phyloP scores from a whole-genome alignment of 805 yeast species.

The Spathaspora girioi region DNA sequence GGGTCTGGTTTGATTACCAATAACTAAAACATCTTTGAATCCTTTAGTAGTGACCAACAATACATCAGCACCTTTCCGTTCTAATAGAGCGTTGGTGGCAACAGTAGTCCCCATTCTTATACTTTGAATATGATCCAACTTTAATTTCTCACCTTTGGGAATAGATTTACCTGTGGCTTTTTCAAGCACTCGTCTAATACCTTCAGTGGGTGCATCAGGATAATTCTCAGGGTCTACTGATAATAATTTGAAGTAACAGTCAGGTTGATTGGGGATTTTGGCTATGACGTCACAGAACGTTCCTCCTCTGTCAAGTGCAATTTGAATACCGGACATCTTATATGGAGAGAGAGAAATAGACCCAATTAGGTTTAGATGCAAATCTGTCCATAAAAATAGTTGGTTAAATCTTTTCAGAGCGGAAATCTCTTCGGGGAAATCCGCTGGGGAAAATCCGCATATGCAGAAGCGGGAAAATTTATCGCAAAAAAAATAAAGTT shows the following conservation, averaged over 20 bases:
- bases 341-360: not conserved
- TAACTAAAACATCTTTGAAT: conserved; percentile 72
- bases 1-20: conserved; percentile 93
- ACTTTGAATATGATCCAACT: conserved; percentile 58
- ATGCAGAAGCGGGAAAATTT: too few species aligned
- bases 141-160: conserved; percentile 44
- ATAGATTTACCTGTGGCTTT: conserved; percentile 49
- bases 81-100: conserved; percentile 92
- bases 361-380: too few species aligned
- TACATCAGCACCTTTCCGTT: conserved; percentile 86
- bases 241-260: conserved; percentile 69
- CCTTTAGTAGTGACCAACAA: conserved; percentile 87
- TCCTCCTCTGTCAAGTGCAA: conserved; percentile 62
- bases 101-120: conserved; percentile 93
- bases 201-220: conserved; percentile 89
- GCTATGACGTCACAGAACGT: conserved; percentile 80
- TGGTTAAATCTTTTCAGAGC: too few species aligned
- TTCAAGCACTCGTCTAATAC: conserved; percentile 76
- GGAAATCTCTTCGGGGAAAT: too few species aligned
- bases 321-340: conserved; percentile 17
- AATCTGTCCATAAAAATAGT: too few species aligned
- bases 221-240: conserved; percentile 90
- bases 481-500: too few species aligned
- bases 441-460: too few species aligned
- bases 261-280: conserved; percentile 47